phyloP scores from a whole-genome alignment of 345 rosid species.

The Cardiospermum halicacabum region DNA sequence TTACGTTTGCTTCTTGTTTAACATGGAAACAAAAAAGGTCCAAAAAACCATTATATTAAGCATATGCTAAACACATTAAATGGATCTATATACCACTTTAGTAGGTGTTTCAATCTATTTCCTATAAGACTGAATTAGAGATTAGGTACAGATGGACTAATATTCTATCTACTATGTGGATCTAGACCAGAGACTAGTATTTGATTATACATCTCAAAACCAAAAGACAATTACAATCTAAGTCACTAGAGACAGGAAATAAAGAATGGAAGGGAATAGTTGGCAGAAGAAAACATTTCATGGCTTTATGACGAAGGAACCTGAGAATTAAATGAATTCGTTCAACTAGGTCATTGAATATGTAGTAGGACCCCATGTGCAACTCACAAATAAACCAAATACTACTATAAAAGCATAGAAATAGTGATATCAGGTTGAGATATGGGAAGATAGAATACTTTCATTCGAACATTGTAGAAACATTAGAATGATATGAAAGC shows the following conservation, averaged over 20 bases:
- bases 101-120: too few relatives aligned
- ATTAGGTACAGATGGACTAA: too few relatives aligned
- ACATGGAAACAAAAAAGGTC: slow-evolving; percentile 1
- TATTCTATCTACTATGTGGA: too few relatives aligned
- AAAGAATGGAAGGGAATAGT: background rate
- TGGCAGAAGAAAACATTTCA: background rate
- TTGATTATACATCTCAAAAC: background rate
- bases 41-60: background rate
- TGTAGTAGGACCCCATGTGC: slow-evolving; percentile 14
- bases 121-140: too few relatives aligned
- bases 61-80: background rate
- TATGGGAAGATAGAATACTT: background rate
- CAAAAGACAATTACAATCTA: background rate
- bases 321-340: background rate
- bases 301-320: slow-evolving; percentile 30
- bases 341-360: slow-evolving; percentile 9
- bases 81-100: too few relatives aligned
- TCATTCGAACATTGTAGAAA: background rate
- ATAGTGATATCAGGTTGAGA: too few relatives aligned
- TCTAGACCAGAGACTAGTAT: too few relatives aligned
- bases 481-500: slow-evolving; percentile 10
- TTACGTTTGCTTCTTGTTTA: slow-evolving; percentile 18
- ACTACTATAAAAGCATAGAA: too few relatives aligned
- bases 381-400: background rate
- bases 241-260: background rate